Conservation (phyloP, 306 rosid species). For the Acacia melanoxylon region DNA sequence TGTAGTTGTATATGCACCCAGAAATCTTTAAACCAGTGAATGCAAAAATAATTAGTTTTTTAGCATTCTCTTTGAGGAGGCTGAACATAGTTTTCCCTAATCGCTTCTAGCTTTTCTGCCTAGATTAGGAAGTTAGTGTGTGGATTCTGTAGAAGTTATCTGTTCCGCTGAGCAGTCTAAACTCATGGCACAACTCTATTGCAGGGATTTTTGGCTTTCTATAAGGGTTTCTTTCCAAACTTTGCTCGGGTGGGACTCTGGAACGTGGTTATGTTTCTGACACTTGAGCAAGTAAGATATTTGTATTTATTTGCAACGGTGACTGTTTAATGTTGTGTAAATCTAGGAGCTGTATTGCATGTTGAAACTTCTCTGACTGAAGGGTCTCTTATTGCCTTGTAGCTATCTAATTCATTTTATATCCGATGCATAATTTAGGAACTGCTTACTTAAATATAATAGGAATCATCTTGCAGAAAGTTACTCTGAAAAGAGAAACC, state of each 20-base stretch:
- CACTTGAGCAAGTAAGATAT: conserved; percentile 83
- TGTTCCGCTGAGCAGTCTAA: conserved; percentile 2
- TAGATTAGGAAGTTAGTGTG: neutral
- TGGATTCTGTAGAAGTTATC: conserved; percentile 10
- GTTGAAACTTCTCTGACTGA: neutral
- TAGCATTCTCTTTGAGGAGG: neutral
- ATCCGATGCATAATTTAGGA: neutral
- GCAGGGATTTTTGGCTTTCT: conserved; percentile 95
- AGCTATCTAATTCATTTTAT: neutral
- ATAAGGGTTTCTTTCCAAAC: conserved; percentile 93
- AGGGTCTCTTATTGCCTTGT: neutral
- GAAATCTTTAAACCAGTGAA: conserved; percentile 17
- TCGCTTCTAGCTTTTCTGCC: conserved; percentile 17
- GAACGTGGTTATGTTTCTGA: conserved; percentile 88
- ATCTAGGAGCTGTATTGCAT: neutral
- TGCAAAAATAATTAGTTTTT: neutral
- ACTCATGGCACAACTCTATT: conserved; percentile 31
- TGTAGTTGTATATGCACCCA: conserved; percentile 14
- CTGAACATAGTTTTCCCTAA: neutral
- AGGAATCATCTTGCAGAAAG: neutral
- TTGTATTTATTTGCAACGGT: conserved; percentile 8
- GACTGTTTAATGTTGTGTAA: neutral
- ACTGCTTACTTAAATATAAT: conserved; percentile 2
- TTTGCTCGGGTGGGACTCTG: conserved; percentile 85
- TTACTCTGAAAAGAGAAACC: neutral